These are phyloP conservation scores for Erodium trifolium DNA, from an alignment of 441 rosid species.

Conservation along the genomic window DNA sequence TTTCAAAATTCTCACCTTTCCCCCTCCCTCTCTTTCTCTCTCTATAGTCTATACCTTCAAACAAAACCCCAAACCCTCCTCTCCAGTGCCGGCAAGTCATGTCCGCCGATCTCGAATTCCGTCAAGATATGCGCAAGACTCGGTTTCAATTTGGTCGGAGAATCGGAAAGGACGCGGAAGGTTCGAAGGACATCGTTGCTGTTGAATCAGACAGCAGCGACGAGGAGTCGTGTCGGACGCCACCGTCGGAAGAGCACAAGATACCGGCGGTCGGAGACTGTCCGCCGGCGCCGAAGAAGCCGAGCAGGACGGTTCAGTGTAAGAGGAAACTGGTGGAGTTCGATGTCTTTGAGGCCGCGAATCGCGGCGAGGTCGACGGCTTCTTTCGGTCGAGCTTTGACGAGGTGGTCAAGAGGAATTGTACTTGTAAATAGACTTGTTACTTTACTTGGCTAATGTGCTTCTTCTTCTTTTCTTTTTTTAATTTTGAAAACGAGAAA, in stretches of 20 bases:
- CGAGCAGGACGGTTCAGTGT: conserved; percentile 4
- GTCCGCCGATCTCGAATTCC: conserved; percentile 19
- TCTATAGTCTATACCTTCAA: no score
- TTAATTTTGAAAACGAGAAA: no score
- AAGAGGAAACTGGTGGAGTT: conserved; percentile 19
- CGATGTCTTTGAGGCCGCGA: neutral
- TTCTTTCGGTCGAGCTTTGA: conserved; percentile 7
- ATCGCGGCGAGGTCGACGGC: conserved; percentile 9
- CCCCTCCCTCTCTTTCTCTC: no score
- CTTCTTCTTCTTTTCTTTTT: no score
- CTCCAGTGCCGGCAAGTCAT: neutral
- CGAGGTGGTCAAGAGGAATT: neutral
- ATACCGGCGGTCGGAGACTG: conserved; percentile 13
- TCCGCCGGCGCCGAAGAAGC: conserved; percentile 21
- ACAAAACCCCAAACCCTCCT: no score
- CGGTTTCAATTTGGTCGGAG: neutral
- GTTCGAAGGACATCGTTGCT: neutral
- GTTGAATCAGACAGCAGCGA: neutral
- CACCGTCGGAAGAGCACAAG: conserved; percentile 11
- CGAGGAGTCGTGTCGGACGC: conserved; percentile 11
- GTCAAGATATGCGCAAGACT: neutral
- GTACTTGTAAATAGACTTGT: neutral
- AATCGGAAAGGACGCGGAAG: neutral
- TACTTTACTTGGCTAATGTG: neutral
- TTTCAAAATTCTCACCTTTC: no score